A percentile compares a stretch with the other conserved stretches of the same genome.
phyloP scores from a whole-genome alignment of 306 rosid genomes.

The Mimosa bimucronata region DNA sequence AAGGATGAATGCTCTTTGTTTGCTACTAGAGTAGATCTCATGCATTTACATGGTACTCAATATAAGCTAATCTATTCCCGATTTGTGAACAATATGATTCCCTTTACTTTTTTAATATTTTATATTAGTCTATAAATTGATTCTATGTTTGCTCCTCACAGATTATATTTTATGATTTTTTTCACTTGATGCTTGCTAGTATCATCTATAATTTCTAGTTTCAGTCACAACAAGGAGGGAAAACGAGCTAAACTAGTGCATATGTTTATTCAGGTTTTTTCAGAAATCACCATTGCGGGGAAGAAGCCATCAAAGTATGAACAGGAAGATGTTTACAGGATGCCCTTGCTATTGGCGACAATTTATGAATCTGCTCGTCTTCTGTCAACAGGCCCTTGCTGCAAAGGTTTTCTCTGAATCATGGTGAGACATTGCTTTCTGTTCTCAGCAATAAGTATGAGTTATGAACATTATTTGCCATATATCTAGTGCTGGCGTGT shows the following conservation, averaged over 20 bases:
- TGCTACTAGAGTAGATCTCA: background rate
- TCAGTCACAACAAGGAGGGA: background rate
- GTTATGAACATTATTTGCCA: background rate
- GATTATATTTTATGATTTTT: background rate
- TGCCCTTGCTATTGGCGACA: slow-evolving; percentile 76
- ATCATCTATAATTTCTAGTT: slow-evolving; percentile 6
- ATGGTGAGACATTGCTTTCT: slow-evolving; percentile 53
- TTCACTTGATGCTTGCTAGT: slow-evolving; percentile 14
- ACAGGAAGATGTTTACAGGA: slow-evolving; percentile 59
- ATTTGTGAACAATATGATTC: background rate
- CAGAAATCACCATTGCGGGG: slow-evolving; percentile 51
- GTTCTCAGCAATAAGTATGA: background rate
- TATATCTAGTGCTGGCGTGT: slow-evolving; percentile 1
- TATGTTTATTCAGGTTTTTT: slow-evolving; percentile 62
- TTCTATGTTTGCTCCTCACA: background rate
- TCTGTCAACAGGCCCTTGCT: slow-evolving; percentile 63
- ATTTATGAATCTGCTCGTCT: slow-evolving; percentile 79
- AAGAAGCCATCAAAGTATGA: slow-evolving; percentile 48
- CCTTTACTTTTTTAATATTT: too few species aligned
- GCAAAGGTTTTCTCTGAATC: slow-evolving; percentile 77
- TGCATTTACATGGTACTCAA: background rate
- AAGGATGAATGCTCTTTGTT: slow-evolving; percentile 7
- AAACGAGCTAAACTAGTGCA: background rate
- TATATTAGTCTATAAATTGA: background rate
- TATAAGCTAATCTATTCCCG: background rate